phyloP scores from a whole-genome alignment of 768 basidiomycete species.

The Kwoniella sp. region DNA sequence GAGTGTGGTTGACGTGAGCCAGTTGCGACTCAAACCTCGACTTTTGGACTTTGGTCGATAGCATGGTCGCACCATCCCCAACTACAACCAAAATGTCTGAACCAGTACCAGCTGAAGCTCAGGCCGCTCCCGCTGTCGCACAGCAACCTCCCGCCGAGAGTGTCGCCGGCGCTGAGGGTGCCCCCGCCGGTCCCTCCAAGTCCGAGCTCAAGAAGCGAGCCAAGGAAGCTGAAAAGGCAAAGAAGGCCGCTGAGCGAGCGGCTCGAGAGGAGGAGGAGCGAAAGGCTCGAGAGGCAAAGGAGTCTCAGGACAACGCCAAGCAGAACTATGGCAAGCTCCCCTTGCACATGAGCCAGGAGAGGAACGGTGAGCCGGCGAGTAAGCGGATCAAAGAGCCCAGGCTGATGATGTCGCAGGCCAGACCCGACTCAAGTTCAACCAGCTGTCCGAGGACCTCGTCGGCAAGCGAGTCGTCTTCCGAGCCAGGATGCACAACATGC shows the following conservation, averaged over 20 bases:
- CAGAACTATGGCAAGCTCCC: constrained; percentile 83
- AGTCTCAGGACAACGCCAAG: constrained; percentile 53
- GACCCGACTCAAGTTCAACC: constrained; percentile 62
- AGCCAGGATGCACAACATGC: constrained; percentile 83
- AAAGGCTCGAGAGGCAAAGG: constrained; percentile 53
- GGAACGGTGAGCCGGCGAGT: constrained; percentile 51
- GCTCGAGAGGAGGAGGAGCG: constrained; percentile 72
- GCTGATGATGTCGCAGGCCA: constrained; percentile 48
- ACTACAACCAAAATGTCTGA: constrained; percentile 16
- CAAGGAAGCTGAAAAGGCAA: constrained; percentile 84
- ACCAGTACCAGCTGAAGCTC: constrained; percentile 5
- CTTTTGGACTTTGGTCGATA: too few relatives aligned
- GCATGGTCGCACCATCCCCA: too few relatives aligned
- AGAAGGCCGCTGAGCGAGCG: constrained; percentile 79
- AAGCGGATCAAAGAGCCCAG: neutral
- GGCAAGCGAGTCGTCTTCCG: constrained; percentile 76
- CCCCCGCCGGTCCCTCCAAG: constrained; percentile 61
- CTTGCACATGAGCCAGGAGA: constrained; percentile 83
- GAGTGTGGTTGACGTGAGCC: too few relatives aligned
- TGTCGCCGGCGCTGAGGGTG: constrained; percentile 30
- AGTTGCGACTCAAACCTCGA: too few relatives aligned
- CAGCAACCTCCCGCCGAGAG: neutral
- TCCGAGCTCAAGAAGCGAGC: constrained; percentile 85
- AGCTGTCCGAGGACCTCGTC: constrained; percentile 59
- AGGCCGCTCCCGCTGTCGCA: neutral